These are phyloP conservation scores for Cercospora sp. DNA, from an alignment of 2,329 filamentous ascomycete genomes.

Conservation along the genomic window DNA sequence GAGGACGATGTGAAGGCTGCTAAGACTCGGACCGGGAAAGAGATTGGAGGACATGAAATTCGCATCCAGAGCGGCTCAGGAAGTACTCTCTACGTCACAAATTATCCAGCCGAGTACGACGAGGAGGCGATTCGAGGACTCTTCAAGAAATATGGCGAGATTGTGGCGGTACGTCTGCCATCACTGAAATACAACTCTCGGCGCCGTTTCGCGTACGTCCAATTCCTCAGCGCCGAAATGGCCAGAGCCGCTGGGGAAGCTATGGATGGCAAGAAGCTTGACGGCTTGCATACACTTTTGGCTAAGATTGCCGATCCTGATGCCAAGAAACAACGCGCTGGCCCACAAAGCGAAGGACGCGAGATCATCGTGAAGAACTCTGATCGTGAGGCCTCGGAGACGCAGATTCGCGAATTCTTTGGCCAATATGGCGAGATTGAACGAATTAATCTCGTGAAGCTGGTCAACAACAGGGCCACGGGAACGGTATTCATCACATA, in stretches of 20 bases:
- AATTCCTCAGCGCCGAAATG: conserved; percentile 71
- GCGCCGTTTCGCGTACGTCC: conserved; percentile 92
- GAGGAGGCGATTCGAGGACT: conserved; percentile 67
- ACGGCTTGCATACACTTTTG: conserved; percentile 66
- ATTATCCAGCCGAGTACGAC: conserved; percentile 78
- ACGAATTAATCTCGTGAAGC: conserved; percentile 68
- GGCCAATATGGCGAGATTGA: conserved; percentile 73
- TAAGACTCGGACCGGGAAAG: conserved; percentile 76
- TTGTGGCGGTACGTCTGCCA: conserved; percentile 84
- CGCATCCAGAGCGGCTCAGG: conserved; percentile 72
- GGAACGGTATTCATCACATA: conserved; percentile 83
- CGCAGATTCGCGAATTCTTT: conserved; percentile 71
- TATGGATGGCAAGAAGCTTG: conserved; percentile 70
- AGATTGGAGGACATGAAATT: conserved; percentile 71
- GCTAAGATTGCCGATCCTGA: conserved; percentile 83
- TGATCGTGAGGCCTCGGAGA: conserved; percentile 68
- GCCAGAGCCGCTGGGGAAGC: conserved; percentile 67
- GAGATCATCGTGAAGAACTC: conserved; percentile 87
- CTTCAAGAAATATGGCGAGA: conserved; percentile 73
- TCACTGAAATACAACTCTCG: conserved; percentile 86
- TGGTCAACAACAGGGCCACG: conserved; percentile 66
- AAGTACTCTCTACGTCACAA: conserved; percentile 84
- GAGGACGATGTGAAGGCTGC: conserved; percentile 80
- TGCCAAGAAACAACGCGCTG: conserved; percentile 74
- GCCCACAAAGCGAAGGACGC: conserved; percentile 80